phyloP scores from a whole-genome alignment of 495 filamentous ascomycete species.

The Neurospora sp. region DNA sequence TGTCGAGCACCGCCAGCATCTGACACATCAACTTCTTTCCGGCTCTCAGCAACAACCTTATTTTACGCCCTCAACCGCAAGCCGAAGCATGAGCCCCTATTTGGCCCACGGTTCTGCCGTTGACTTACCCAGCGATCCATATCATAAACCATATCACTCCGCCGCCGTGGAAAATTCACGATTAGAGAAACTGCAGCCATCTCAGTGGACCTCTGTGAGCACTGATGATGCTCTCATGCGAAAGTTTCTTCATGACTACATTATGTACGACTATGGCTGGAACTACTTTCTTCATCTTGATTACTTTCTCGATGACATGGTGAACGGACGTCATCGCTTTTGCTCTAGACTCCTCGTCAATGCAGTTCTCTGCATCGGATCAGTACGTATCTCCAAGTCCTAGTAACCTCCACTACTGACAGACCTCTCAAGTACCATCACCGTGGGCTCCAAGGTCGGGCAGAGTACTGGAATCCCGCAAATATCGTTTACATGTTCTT shows the following conservation, averaged over 20 bases:
- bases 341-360: slow-evolving; percentile 31
- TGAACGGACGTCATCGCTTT: slow-evolving; percentile 17
- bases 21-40: background rate
- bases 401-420: background rate
- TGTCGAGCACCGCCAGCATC: background rate
- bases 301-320: slow-evolving; percentile 30
- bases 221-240: slow-evolving; percentile 23
- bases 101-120: slow-evolving; percentile 4
- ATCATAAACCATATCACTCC: slow-evolving; percentile 26
- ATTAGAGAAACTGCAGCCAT: slow-evolving; percentile 21
- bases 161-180: slow-evolving; percentile 22
- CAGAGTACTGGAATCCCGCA: slow-evolving; percentile 29
- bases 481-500: slow-evolving; percentile 28
- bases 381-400: slow-evolving; percentile 18
- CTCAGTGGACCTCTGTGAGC: slow-evolving; percentile 28
- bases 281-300: slow-evolving; percentile 28
- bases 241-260: slow-evolving; percentile 24
- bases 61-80: background rate
- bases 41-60: background rate
- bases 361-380: slow-evolving; percentile 24
- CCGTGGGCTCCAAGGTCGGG: slow-evolving; percentile 18
- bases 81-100: slow-evolving; percentile 3
- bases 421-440: slow-evolving; percentile 17
- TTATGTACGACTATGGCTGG: slow-evolving; percentile 30
- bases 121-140: slow-evolving; percentile 17